These are phyloP conservation scores for Aegilops bicornis DNA, from an alignment of 176 grass and related monocot genomes.

Conservation along the genomic window DNA sequence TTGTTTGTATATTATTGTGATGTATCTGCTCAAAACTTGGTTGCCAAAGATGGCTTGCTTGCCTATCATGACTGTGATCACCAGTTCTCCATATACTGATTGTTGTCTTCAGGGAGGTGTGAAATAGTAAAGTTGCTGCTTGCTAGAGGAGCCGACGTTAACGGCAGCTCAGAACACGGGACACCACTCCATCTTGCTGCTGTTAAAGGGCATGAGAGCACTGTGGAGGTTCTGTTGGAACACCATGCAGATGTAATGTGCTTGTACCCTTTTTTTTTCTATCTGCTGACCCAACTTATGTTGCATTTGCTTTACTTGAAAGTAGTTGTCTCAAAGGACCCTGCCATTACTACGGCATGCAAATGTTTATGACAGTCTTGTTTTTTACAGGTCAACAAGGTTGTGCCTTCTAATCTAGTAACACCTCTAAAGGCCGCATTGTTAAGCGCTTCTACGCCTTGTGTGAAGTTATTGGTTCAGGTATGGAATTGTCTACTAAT, in stretches of 20 bases:
- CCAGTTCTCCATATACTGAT: background rate
- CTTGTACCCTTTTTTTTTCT: background rate
- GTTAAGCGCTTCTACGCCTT: background rate
- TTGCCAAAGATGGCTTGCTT: background rate
- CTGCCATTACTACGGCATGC: background rate
- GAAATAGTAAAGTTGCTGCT: conserved; percentile 32
- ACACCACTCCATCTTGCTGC: conserved; percentile 26
- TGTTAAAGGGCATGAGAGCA: background rate
- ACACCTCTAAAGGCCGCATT: background rate
- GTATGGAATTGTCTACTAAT: background rate
- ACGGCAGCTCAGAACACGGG: background rate
- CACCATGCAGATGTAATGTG: conserved; percentile 5
- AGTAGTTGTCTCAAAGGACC: background rate
- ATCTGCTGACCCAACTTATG: background rate
- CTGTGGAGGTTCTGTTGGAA: conserved; percentile 1
- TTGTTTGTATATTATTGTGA: background rate
- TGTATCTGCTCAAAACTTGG: background rate
- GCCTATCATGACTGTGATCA: background rate
- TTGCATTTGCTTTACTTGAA: background rate
- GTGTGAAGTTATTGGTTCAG: conserved; percentile 6
- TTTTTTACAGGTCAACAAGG: background rate
- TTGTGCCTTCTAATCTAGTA: background rate
- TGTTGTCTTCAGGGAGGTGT: conserved; percentile 19
- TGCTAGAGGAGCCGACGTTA: conserved; percentile 26
- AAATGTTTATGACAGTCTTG: background rate